Evolutionary conservation across 164 flowering plant genomes (phyloP), one percentile per base, ranked within the genome.

Genomic region (Macadamia tetraphylla): DNA sequence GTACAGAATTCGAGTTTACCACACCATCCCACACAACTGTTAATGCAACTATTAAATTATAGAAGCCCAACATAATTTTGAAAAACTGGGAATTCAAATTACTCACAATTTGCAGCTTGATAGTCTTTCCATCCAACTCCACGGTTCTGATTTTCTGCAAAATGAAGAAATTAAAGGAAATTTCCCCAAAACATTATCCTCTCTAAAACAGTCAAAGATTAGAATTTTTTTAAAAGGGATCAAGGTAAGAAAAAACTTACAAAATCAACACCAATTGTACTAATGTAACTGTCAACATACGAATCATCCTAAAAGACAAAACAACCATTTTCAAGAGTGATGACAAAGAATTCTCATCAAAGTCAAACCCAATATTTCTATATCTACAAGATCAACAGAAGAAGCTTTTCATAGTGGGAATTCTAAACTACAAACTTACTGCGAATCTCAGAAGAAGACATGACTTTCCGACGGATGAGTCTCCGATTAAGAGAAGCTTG

Each of bases 21-120:
- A 35, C 3, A 35, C 5, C 40, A 35, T 35, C 40, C 40, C 40
- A 35, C 40, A 35, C 40, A 35, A 2, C 40, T 35, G 40, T 35
- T 5, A 35, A 35, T 35, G 40, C 40, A 35, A 35, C 40, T 35
- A 35, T 35, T 35, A 5, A 35, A 35, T 5, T 5, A 35, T 35
- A 35, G 40, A 35, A 35, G 40, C 40, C 40, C 5, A 35, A 35
- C 40, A 35, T 35, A 35, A 35, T 35, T 35, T 35, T 35, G 40
- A 35, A 35, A 23, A 23, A 23, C 23, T 23, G 40, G 40, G 40
- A 35, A 35, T 5, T 6, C 9, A 64, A 29, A 12, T 35, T 49
- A 73, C 82, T 80, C 65, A 82, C 85, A 73, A 82, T 82, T 57
- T 82, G 85, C 70, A 82, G 72, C 78, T 82, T 82, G 60, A 78